Base-by-base conservation (phyloP, 2,329 filamentous ascomycete genomes). In the Aspergillus amoenus region DNA sequence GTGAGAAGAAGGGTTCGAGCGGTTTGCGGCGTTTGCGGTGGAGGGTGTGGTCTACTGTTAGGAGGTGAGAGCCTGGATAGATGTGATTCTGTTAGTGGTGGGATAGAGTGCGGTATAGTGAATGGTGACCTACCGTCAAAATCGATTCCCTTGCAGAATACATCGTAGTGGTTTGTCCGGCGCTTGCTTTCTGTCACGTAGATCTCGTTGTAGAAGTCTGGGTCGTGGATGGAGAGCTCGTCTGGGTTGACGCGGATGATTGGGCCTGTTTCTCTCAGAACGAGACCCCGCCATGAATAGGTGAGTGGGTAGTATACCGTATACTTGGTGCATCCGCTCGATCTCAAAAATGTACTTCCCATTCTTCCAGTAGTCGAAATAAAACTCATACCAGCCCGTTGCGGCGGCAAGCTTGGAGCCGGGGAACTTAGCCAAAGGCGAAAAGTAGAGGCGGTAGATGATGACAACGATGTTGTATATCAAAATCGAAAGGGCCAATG, bases 281-380 rank as follows among this genome's bases (percentile, higher is more conserved):
- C 39, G 2, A 11, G 21, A 24, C 30, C 39, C 7, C 7, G 21
- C 11, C 17, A 17, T 17, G 22, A 9, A 27, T 7, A 6, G n/a
- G n/a, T n/a, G 13, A 21, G 18, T 13, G 24, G 13, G 3, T 40
- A 15, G 8, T 22, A 42, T 51, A 73, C 73, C 72, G 41, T 74
- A 76, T 57, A 62, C 52, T 6, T 67, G 42, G 57, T 76, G 73
- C 66, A 77, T 64, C 13, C 68, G 60, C 46, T 68, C 55, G 17
- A 76, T 66, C 53, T 73, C 63, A 64, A 65, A 71, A 7, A 72
- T 59, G 45, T 71, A 77, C 12, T 61, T 60, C 0, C 74, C 75
- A 0, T 62, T 56, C 5, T 66, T 62, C 24, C 72, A 42, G 4
- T 74, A 55, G 40, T 77, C 69, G 50, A 68, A 70, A 45, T 75